Percentiles rank a stretch among this genome's conserved stretches.
Evolutionary conservation across 2,329 filamentous ascomycete genomes (phyloP).

Genomic region (Ophiostoma australiae): DNA sequence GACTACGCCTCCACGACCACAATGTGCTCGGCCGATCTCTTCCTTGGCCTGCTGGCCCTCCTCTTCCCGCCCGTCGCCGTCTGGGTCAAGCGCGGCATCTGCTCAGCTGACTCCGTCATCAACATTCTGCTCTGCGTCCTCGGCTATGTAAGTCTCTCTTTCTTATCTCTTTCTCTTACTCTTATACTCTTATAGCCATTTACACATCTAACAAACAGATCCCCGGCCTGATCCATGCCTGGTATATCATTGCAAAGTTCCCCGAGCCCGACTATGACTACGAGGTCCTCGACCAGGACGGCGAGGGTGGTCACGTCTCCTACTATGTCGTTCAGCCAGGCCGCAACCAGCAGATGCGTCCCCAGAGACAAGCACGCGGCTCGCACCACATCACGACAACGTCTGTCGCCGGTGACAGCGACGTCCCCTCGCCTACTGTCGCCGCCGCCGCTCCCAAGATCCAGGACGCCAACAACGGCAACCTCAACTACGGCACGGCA

Average conservation of each 20-base stretch:
- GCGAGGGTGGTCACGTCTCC: slow-evolving; percentile 55
- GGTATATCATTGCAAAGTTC: slow-evolving; percentile 94
- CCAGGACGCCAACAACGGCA: slow-evolving; percentile 29
- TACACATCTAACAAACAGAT: slow-evolving; percentile 41
- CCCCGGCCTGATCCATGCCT: slow-evolving; percentile 86
- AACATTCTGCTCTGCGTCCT: slow-evolving; percentile 86
- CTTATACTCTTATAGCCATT: no score
- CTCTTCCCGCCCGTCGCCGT: slow-evolving; percentile 67
- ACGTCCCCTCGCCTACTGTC: slow-evolving; percentile 12
- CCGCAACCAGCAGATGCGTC: slow-evolving; percentile 22
- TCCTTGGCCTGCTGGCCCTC: slow-evolving; percentile 59
- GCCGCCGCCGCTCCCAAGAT: slow-evolving; percentile 30
- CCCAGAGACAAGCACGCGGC: slow-evolving; percentile 1
- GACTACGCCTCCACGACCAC: slow-evolving; percentile 22
- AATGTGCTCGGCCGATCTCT: slow-evolving; percentile 59
- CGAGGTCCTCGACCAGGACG: slow-evolving; percentile 55
- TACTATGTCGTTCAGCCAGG: slow-evolving; percentile 67
- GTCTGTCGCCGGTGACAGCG: slow-evolving; percentile 5
- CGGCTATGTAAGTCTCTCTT: slow-evolving; percentile 50
- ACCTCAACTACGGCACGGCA: slow-evolving; percentile 47
- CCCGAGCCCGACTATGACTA: slow-evolving; percentile 72
- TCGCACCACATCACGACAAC: slow-evolving; percentile 20
- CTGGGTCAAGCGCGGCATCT: slow-evolving; percentile 94
- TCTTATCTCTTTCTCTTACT: no score
- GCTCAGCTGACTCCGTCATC: slow-evolving; percentile 86